phyloP scores from a whole-genome alignment of 208 protist species.

The Crithidia expoeki region DNA sequence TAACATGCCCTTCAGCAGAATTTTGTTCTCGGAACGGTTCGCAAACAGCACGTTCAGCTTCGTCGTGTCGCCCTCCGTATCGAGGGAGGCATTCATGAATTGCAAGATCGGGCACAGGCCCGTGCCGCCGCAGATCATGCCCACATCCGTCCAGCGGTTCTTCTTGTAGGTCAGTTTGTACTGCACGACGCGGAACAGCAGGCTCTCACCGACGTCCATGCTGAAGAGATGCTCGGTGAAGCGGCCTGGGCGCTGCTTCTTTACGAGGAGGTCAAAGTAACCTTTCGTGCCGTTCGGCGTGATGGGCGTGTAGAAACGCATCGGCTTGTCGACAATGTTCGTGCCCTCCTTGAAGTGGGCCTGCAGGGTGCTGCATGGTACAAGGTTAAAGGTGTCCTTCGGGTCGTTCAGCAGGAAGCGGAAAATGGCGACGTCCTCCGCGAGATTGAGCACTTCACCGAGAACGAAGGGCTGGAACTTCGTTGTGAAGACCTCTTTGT shows the following conservation, averaged over 20 bases:
- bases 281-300: constrained; percentile 86
- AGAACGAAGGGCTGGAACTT: constrained; percentile 86
- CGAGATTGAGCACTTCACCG: constrained; percentile 85
- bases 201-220: constrained; percentile 83
- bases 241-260: constrained; percentile 79
- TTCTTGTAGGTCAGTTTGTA: constrained; percentile 87
- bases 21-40: constrained; percentile 93
- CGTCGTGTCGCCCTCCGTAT: constrained; percentile 82
- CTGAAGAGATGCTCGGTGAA: constrained; percentile 86
- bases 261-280: constrained; percentile 90
- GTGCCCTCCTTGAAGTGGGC: constrained; percentile 79
- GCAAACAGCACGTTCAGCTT: constrained; percentile 88
- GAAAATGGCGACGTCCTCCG: constrained; percentile 88
- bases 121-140: constrained; percentile 91
- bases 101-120: constrained; percentile 94
- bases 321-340: constrained; percentile 83
- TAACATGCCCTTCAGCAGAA: constrained; percentile 90
- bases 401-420: constrained; percentile 80
- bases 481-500: constrained; percentile 52
- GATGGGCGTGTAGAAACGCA: constrained; percentile 93
- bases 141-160: constrained; percentile 79
- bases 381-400: constrained; percentile 70
- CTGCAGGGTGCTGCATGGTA: constrained; percentile 85
- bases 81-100: constrained; percentile 86
- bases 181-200: constrained; percentile 79